Base-by-base conservation (phyloP, 345 rosid genomes). In the Gynandropsis gynandra region DNA sequence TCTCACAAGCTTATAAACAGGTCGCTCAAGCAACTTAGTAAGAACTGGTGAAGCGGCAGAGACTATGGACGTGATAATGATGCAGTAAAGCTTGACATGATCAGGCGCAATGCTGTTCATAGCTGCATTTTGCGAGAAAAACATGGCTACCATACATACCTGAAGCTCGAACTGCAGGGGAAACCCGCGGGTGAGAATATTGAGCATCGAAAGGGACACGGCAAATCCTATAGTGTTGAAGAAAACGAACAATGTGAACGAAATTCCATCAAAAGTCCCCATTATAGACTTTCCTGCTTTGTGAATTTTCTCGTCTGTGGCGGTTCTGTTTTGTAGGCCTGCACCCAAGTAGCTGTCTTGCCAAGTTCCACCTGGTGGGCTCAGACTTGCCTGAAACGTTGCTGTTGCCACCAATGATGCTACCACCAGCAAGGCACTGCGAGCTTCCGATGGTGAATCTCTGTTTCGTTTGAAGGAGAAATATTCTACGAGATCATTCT, bases 321-420 rank as follows among this genome's bases (percentile, higher is more conserved):
- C 12, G 19, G 65, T 69, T 12, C 1, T 27, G 16, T 60, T 74
- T 20, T 43, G 43, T 9, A 47, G 45, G n/a, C 14, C 37, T 11
- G 46, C 43, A 15, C 29, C 21, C 47, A 6, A 42, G 21, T n/a
- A 17, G 45, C 35, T 62, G 27, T 78, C 87, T 63, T 73, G 74
- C 87, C 83, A 77, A 19, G 66, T 64, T 8, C 83, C 77, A 1
- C 83, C 76, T 14, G 82, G 78, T 59, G 86, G 82, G 56, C 58
- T 68, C 64, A 80, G 24, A 15, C 78, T 76, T 0, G 68, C 76
- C 14, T 74, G 72, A 41, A 71, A 81, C 11, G 80, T 72, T 14
- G 80, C 71, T 1, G 80, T 78, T 9, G 88, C 84, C 1, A 76
- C 76, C 14, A 78, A 34, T 33, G 68, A 61, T n/a, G 80, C 78